Evolutionary conservation across 495 filamentous ascomycete species (phyloP).

Genomic region (Pyrenopolyporus hunteri): DNA sequence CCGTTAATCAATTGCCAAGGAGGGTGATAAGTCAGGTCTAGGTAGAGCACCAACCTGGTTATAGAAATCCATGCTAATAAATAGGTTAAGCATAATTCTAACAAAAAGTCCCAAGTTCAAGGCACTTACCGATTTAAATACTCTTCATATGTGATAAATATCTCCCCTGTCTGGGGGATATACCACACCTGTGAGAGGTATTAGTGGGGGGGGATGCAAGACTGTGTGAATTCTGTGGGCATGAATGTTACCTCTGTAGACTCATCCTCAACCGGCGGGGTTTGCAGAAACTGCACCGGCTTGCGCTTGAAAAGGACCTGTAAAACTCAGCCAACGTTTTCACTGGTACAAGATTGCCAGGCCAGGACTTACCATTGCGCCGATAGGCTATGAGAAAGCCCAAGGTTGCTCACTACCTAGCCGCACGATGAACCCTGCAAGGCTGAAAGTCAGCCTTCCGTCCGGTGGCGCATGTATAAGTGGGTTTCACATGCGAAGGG

Average conservation of each 20-base stretch:
- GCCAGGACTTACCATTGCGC: conserved; percentile 34
- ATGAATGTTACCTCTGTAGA: conserved; percentile 68
- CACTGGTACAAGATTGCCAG: not conserved
- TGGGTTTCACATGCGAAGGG: conserved; percentile 3
- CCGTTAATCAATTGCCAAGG: conserved; percentile 19
- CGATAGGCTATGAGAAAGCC: conserved; percentile 21
- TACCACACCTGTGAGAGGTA: conserved; percentile 75
- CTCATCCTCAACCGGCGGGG: conserved; percentile 77
- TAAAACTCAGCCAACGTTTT: conserved; percentile 15
- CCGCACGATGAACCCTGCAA: conserved; percentile 42
- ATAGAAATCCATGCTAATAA: conserved; percentile 84
- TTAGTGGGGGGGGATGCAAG: conserved; percentile 31
- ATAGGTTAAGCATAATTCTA: conserved; percentile 1
- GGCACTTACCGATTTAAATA: conserved; percentile 76
- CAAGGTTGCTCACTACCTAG: conserved; percentile 31
- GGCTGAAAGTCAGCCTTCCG: conserved; percentile 51
- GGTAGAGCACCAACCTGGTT: conserved; percentile 67
- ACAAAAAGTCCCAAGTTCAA: not conserved
- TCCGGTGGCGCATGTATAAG: conserved; percentile 16
- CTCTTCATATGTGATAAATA: conserved; percentile 87
- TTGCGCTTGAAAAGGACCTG: conserved; percentile 97
- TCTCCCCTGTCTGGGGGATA: conserved; percentile 85
- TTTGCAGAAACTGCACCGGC: conserved; percentile 81
- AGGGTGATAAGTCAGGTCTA: not conserved
- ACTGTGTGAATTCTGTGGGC: conserved; percentile 13